Percentiles rank a stretch among this genome's conserved stretches.
These are phyloP conservation scores for Rhodotorula mucilaginosa DNA, from an alignment of 1,284 basidiomycete species.

Conservation along the genomic window DNA sequence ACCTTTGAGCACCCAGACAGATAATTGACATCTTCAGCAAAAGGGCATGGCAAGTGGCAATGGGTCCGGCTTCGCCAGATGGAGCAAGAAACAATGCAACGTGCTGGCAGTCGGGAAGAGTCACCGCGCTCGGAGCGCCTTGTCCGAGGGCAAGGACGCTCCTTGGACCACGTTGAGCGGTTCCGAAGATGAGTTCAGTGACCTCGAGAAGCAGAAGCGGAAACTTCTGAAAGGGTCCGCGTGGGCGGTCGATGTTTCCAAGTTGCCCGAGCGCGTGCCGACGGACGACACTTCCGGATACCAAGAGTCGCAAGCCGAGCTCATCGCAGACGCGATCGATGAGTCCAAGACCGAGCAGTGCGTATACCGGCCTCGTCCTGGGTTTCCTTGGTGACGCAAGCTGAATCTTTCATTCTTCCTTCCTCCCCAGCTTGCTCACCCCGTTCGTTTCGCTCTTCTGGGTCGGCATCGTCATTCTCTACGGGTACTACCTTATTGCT, in stretches of 20 bases:
- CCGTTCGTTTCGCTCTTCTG: constrained; percentile 24
- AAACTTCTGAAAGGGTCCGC: constrained; percentile 3
- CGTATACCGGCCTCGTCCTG: background rate
- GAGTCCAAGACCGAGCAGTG: constrained; percentile 21
- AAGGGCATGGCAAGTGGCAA: background rate
- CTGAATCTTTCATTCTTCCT: background rate
- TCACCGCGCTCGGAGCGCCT: background rate
- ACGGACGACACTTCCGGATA: constrained; percentile 29
- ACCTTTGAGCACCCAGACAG: too few species aligned
- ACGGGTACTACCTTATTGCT: constrained; percentile 23
- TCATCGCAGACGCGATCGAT: constrained; percentile 13
- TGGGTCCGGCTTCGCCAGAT: too few species aligned
- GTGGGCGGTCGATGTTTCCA: constrained; percentile 1
- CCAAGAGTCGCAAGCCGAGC: constrained; percentile 17
- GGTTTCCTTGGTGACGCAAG: too few species aligned
- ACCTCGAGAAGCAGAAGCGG: constrained; percentile 7
- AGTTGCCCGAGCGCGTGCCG: constrained; percentile 16
- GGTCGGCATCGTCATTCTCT: constrained; percentile 15
- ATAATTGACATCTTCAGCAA: background rate
- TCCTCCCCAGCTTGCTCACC: constrained; percentile 11
- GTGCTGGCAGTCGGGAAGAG: background rate
- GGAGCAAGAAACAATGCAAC: too few species aligned
- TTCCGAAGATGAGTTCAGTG: background rate
- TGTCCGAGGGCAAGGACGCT: background rate
- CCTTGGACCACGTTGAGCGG: background rate